Percentiles rank a stretch among this genome's conserved stretches.
These are phyloP conservation scores for Aspergillus incahuasiensis DNA, from an alignment of 495 filamentous ascomycete species.

Conservation along the genomic window DNA sequence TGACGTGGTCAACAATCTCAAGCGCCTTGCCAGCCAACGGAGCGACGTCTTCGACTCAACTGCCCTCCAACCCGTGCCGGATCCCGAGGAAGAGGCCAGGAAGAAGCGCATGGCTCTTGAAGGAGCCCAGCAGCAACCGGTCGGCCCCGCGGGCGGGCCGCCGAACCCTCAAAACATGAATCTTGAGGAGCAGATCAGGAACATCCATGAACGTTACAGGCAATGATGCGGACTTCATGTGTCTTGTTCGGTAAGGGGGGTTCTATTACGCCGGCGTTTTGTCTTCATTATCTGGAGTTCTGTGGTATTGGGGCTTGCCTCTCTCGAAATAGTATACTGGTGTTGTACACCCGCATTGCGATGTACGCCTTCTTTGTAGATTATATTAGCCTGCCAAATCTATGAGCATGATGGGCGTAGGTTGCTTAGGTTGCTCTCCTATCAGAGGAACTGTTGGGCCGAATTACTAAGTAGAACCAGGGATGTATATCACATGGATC, in stretches of 20 bases:
- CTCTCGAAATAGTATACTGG: not conserved
- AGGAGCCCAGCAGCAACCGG: slow-evolving; percentile 16
- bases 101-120: slow-evolving; percentile 67
- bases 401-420: not conserved
- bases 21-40: slow-evolving; percentile 90
- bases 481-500: no score
- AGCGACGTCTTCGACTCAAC: slow-evolving; percentile 80
- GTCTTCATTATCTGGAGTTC: slow-evolving; percentile 1
- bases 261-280: slow-evolving; percentile 7
- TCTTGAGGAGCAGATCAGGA: slow-evolving; percentile 47
- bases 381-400: not conserved
- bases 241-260: not conserved
- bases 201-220: slow-evolving; percentile 39
- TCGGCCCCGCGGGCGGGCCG: slow-evolving; percentile 25
- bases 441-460: no score
- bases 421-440: no score
- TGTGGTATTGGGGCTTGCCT: not conserved
- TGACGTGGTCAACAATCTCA: slow-evolving; percentile 90
- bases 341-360: not conserved
- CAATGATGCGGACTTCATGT: slow-evolving; percentile 4
- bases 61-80: slow-evolving; percentile 22
- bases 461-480: no score
- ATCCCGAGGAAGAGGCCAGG: slow-evolving; percentile 65
- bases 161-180: slow-evolving; percentile 42
- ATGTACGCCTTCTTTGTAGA: not conserved